phyloP scores from a whole-genome alignment of 331 rosid genomes.

The Phaseolus coccineus region DNA sequence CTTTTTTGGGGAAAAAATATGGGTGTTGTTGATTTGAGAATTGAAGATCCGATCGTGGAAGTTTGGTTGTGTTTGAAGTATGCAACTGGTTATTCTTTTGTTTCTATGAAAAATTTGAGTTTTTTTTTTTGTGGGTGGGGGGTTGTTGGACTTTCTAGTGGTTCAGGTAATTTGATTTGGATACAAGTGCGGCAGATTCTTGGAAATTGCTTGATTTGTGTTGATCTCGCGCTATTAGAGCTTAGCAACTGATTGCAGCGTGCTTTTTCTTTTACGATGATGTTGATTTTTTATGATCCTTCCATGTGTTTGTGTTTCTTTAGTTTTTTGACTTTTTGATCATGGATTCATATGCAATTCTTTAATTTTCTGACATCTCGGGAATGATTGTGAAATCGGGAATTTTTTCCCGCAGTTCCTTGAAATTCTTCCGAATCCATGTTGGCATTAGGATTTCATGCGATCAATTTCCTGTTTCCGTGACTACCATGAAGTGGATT shows the following conservation, averaged over 20 bases:
- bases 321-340: slow-evolving; percentile 36
- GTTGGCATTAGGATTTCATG: slow-evolving; percentile 23
- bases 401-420: slow-evolving; percentile 31
- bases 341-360: slow-evolving; percentile 32
- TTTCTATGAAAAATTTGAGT: neutral
- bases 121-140: neutral
- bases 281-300: slow-evolving; percentile 47
- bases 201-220: slow-evolving; percentile 32
- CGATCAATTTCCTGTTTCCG: slow-evolving; percentile 26
- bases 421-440: slow-evolving; percentile 44
- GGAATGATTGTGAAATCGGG: slow-evolving; percentile 30
- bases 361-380: slow-evolving; percentile 2
- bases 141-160: slow-evolving; percentile 13
- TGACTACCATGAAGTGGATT: slow-evolving; percentile 33
- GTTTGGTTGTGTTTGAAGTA: slow-evolving; percentile 4
- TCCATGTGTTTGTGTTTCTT: neutral
- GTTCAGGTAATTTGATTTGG: slow-evolving; percentile 30
- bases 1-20: neutral
- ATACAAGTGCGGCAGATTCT: neutral
- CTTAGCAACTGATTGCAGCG: slow-evolving; percentile 17
- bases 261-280: slow-evolving; percentile 6
- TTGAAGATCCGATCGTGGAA: slow-evolving; percentile 60
- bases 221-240: slow-evolving; percentile 43
- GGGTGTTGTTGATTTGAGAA: slow-evolving; percentile 43
- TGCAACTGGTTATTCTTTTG: slow-evolving; percentile 19